These are phyloP conservation scores for Dactylonectria macrodidyma DNA, from an alignment of 2,329 filamentous ascomycete species.

Conservation along the genomic window DNA sequence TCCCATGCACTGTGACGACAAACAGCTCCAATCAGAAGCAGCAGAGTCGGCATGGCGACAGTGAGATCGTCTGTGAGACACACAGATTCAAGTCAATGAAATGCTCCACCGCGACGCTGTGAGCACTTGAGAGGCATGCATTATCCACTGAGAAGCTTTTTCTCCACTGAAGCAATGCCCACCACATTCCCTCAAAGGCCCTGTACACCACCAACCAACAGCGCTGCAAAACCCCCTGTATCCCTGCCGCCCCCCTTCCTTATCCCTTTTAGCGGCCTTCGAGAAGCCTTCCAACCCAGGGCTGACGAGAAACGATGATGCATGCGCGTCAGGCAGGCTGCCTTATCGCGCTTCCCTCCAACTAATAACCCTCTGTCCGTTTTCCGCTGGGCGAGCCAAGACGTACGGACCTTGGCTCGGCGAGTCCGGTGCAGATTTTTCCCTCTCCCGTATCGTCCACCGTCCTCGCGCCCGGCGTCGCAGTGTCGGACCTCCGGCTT, in stretches of 20 bases:
- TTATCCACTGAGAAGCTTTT: no score
- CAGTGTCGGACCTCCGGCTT: conserved; percentile 20
- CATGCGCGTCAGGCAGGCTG: conserved; percentile 19
- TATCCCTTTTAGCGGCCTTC: conserved; percentile 21
- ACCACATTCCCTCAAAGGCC: no score
- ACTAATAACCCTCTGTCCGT: neutral
- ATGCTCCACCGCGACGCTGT: no score
- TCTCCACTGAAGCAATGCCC: no score
- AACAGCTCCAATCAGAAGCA: neutral
- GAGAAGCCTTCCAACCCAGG: conserved; percentile 27
- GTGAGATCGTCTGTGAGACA: neutral
- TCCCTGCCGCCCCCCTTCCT: neutral
- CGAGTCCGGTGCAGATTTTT: conserved; percentile 24
- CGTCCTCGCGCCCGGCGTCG: neutral
- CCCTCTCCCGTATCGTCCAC: neutral
- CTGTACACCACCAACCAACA: no score
- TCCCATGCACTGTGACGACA: neutral
- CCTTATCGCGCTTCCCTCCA: neutral
- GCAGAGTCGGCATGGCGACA: no score
- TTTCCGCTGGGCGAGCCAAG: no score
- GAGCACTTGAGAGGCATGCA: no score
- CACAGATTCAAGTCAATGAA: neutral
- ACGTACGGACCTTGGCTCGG: conserved; percentile 1
- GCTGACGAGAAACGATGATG: conserved; percentile 29
- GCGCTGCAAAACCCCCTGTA: no score